Conservation (phyloP, 768 basidiomycete genomes). For the Lactifluus volemus region DNA sequence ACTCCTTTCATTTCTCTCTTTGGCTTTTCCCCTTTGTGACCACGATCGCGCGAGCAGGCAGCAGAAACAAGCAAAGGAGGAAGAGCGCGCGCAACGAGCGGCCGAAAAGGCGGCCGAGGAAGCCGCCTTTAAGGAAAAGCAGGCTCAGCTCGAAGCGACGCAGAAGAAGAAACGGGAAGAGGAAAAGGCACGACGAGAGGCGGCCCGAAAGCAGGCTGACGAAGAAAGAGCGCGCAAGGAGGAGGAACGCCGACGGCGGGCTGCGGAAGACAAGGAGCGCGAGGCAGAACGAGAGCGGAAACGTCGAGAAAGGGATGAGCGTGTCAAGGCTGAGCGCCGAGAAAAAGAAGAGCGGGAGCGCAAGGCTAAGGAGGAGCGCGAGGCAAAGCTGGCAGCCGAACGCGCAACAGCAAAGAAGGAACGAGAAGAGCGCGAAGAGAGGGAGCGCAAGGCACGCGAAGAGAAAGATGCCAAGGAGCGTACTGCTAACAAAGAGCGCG, state of each 20-base stretch:
- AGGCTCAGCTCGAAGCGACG: slow-evolving; percentile 72
- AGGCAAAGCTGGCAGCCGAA: slow-evolving; percentile 44
- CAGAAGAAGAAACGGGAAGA: slow-evolving; percentile 77
- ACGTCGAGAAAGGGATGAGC: slow-evolving; percentile 68
- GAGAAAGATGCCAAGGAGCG: slow-evolving; percentile 37
- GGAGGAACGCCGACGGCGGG: slow-evolving; percentile 70
- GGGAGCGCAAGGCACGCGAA: slow-evolving; percentile 24
- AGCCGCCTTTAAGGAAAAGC: slow-evolving; percentile 66
- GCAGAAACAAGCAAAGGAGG: slow-evolving; percentile 90
- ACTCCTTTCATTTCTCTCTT: slow-evolving; percentile 3
- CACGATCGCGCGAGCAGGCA: slow-evolving; percentile 40
- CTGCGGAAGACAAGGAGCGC: slow-evolving; percentile 72
- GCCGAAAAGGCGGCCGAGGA: slow-evolving; percentile 86
- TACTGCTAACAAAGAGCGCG: slow-evolving; percentile 24
- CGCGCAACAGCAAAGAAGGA: slow-evolving; percentile 56
- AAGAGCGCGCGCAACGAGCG: slow-evolving; percentile 74
- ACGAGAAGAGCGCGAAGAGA: slow-evolving; percentile 39
- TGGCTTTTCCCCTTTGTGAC: slow-evolving; percentile 5
- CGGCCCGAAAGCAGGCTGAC: slow-evolving; percentile 63
- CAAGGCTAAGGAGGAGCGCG: slow-evolving; percentile 54
- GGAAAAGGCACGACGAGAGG: slow-evolving; percentile 72
- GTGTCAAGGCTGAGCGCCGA: slow-evolving; percentile 38
- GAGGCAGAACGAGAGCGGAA: slow-evolving; percentile 70
- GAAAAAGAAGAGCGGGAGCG: slow-evolving; percentile 58
- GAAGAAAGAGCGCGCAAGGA: slow-evolving; percentile 80